Base-by-base conservation (phyloP, 768 basidiomycete genomes). In the Panaeolus papilionaceus region DNA sequence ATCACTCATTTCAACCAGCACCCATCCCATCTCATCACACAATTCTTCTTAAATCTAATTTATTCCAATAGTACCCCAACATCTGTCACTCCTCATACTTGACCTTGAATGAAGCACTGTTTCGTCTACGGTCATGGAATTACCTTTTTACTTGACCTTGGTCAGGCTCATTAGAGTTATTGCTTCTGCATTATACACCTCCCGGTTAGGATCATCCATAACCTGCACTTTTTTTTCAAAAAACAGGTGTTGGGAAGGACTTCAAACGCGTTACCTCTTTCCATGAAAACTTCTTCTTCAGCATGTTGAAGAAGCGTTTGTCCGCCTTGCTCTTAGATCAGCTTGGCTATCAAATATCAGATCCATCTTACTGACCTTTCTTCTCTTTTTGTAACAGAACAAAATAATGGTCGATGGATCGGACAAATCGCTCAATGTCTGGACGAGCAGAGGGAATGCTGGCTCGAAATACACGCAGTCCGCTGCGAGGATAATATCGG, bases 401-500 rank as follows among this genome's bases (percentile, higher is more conserved):
- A 97, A 77, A 45, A 96, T 85, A 66, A 94, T 91, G 18, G 91
- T 86, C 20, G 78, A 77, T 42, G 77, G 75, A 23, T 83, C 81
- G 0, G 85, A 81, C 42, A 97, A 85, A 51, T 90, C 86, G 39
- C 80, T 83, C 38, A 98, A 82, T 0, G 95, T 96, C 70, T 89
- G 78, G 2, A 96, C 92, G 0, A 98, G 86, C 12, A 96, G 85
- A 8, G 95, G 92, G 73, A 98, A 98, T 0, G 94, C 89, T 12
- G 95, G 94, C 78, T 98, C 96, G 70, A 94, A 95, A 80, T 98
- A 98, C 9, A 98, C 95, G 71, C 96, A 98, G 74, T 98, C 96
- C 0, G 96, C 96, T 1, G 93, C 94, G 4, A 98, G 85, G 67
- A 98, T 85, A 28, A 97, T 64, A 73, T 93, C 88, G 6, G 89